Conservation (phyloP, 2,329 filamentous ascomycete species). For the Colletotrichum agaves region DNA sequence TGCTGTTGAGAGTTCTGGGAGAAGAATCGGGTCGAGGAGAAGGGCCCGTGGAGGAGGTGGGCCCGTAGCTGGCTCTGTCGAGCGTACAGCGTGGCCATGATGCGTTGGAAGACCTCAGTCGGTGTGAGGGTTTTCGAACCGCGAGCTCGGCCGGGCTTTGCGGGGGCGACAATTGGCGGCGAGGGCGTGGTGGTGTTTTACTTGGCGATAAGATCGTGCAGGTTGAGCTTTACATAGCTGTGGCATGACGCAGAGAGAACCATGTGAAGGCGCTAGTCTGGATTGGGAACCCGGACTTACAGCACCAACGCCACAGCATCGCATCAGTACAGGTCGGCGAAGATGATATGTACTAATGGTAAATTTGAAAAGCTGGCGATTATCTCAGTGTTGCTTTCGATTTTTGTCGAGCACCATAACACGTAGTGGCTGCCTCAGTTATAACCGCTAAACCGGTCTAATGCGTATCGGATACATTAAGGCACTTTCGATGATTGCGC, state of each 20-base stretch:
- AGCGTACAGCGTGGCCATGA: conserved; percentile 48
- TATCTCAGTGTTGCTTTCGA: too few relatives aligned
- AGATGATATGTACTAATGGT: too few relatives aligned
- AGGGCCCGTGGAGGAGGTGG: conserved; percentile 45
- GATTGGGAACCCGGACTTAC: conserved; percentile 10
- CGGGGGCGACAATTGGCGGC: conserved; percentile 17
- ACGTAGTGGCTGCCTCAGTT: too few relatives aligned
- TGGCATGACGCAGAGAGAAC: conserved; percentile 36
- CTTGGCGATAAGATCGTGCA: conserved; percentile 28
- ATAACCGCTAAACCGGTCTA: too few relatives aligned
- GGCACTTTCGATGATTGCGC: too few relatives aligned
- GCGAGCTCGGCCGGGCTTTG: conserved; percentile 22
- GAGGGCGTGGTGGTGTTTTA: not conserved
- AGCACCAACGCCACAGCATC: not conserved
- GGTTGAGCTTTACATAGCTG: conserved; percentile 22
- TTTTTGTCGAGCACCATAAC: not conserved
- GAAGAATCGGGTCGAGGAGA: conserved; percentile 45
- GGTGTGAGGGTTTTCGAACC: not conserved
- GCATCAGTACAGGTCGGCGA: too few relatives aligned
- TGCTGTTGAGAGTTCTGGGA: conserved; percentile 57
- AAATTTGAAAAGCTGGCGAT: too few relatives aligned
- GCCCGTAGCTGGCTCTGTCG: conserved; percentile 49
- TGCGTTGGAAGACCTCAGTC: conserved; percentile 32
- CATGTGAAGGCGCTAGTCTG: conserved; percentile 25
- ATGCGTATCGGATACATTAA: too few relatives aligned